Evolutionary conservation across 139 green algal genomes (phyloP), one percentile per base, ranked within the genome.

Genomic region (Astrephomene gubernaculifera): DNA sequence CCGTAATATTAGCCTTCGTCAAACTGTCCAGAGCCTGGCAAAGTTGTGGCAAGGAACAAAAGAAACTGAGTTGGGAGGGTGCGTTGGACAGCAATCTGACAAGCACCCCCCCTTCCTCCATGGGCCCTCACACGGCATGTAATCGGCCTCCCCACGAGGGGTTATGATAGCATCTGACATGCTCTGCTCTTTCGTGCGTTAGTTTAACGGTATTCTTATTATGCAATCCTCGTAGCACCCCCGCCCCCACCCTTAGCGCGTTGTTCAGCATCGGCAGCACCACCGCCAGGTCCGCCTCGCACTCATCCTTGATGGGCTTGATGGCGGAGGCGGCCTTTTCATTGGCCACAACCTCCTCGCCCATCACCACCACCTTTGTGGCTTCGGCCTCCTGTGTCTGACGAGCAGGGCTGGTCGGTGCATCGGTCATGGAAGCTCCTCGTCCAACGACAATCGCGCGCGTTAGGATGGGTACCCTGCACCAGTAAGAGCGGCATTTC

Each of bases 251-350:
- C 43, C 82, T 80, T 27, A 96, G 67, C 27, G 93, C 93, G 3
- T 36, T 41, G 64, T 96, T 71, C 33, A 96, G 92, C 78, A 87
- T 44, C n/a, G 86, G 86, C 79, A 90, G 31, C 27, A 72, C 75
- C 72, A 75, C 86, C 38, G 82, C 71, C 61, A 96, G 88, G 76
- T 96, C 93, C 12, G 71, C 90, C 85, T 96, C 92, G 88, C 91
- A 95, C 86, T 95, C 92, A 52, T 94, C 91, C 85, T 95, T 95
- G 88, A 96, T 95, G n/a, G 80, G 86, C 75, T 94, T 92, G 39
- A 90, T 88, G 14, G 90, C 86, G 2, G 89, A 89, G 24, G 91
- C 93, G 81, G 92, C 92, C 69, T 91, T 90, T 64, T 93, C 90
- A 0, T 91, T 93, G 21, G 88, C 88, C 27, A 88, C 92, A 73